These are phyloP conservation scores for Mycena belliarum DNA, from an alignment of 768 basidiomycete species.

Conservation along the genomic window DNA sequence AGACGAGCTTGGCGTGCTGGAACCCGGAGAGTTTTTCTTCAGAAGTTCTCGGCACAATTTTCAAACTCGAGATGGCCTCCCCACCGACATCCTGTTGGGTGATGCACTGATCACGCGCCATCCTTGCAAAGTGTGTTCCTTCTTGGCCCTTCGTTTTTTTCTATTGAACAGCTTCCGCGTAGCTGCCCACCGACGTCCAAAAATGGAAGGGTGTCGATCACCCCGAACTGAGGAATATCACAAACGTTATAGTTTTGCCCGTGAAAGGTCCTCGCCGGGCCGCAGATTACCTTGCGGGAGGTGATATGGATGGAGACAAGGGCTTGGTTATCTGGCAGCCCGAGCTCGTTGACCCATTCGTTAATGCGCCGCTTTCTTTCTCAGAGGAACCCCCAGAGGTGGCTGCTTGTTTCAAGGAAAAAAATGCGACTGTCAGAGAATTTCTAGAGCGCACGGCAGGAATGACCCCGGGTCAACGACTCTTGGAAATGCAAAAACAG, in stretches of 20 bases:
- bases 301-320: slow-evolving; percentile 49
- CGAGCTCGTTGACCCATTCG: slow-evolving; percentile 36
- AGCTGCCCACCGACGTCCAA: slow-evolving; percentile 46
- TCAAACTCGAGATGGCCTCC: slow-evolving; percentile 30
- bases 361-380: slow-evolving; percentile 33
- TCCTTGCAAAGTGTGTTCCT: slow-evolving; percentile 39
- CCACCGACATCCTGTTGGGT: slow-evolving; percentile 39
- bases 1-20: slow-evolving; percentile 39
- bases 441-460: slow-evolving; percentile 25
- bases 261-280: slow-evolving; percentile 35
- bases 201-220: slow-evolving; percentile 47
- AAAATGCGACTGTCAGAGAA: slow-evolving; percentile 32
- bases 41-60: slow-evolving; percentile 35
- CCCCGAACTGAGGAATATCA: slow-evolving; percentile 36
- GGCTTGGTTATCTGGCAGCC: slow-evolving; percentile 40
- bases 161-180: background rate
- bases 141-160: background rate
- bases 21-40: slow-evolving; percentile 41
- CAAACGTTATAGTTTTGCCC: slow-evolving; percentile 41
- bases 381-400: slow-evolving; percentile 36
- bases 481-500: slow-evolving; percentile 36
- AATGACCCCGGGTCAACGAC: slow-evolving; percentile 22
- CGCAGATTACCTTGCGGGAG: slow-evolving; percentile 47
- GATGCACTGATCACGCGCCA: slow-evolving; percentile 45
- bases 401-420: slow-evolving; percentile 26